These are phyloP conservation scores for Pleurotus sapidus DNA, from an alignment of 768 basidiomycete genomes.

Conservation along the genomic window DNA sequence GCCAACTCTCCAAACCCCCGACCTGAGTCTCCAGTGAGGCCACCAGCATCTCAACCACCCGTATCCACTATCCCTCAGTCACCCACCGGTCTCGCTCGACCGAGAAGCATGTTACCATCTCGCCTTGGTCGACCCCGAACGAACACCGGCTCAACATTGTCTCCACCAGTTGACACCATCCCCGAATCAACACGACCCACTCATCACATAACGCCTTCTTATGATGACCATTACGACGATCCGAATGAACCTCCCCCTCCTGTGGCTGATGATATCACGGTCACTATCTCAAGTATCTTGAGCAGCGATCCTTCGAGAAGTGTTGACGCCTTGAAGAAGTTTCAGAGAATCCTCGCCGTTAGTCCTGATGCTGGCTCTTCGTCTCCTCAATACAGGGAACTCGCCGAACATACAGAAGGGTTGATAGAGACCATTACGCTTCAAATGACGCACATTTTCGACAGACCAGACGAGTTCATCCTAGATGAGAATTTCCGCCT, in stretches of 20 bases:
- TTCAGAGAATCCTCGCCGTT: conserved; percentile 82
- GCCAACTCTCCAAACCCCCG: conserved; percentile 42
- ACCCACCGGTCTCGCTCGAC: conserved; percentile 45
- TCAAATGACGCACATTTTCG: conserved; percentile 91
- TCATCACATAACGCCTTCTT: not conserved
- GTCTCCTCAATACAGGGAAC: conserved; percentile 69
- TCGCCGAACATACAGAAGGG: conserved; percentile 77
- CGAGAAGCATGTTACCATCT: conserved; percentile 73
- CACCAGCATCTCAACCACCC: conserved; percentile 20
- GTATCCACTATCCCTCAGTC: conserved; percentile 33
- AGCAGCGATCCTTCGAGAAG: conserved; percentile 83
- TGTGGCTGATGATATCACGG: conserved; percentile 59
- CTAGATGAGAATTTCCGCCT: conserved; percentile 84
- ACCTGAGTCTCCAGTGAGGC: conserved; percentile 42
- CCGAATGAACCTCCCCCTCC: conserved; percentile 31
- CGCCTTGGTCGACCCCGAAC: conserved; percentile 66
- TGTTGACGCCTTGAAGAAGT: conserved; percentile 91
- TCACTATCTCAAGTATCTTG: conserved; percentile 85
- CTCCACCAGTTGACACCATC: conserved; percentile 14
- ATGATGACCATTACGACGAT: conserved; percentile 12
- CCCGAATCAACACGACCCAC: conserved; percentile 8
- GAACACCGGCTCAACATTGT: conserved; percentile 25
- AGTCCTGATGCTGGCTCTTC: conserved; percentile 72
- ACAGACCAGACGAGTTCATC: conserved; percentile 70
- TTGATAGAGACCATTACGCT: conserved; percentile 88